Evolutionary conservation across 2,329 filamentous ascomycete species (phyloP).

Genomic region (Pseudogymnoascus verrucosus): DNA sequence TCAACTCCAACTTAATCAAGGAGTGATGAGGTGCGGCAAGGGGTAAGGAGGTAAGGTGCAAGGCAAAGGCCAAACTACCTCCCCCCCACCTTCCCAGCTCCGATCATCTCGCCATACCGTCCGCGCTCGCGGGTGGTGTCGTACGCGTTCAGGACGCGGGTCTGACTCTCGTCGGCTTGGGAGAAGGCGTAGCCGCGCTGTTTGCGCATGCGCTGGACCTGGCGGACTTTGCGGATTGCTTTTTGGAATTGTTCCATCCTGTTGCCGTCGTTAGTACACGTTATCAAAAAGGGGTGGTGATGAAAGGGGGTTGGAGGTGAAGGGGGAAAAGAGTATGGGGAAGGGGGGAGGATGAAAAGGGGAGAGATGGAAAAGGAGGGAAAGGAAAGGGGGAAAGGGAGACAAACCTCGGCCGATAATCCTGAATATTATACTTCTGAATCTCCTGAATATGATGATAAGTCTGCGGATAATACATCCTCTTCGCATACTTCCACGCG

Average conservation of each 20-base stretch:
- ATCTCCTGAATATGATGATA: slow-evolving; percentile 99
- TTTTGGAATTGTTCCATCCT: slow-evolving; percentile 99
- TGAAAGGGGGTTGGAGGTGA: slow-evolving; percentile 19
- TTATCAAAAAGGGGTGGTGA: not conserved
- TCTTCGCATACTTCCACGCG: slow-evolving; percentile 93
- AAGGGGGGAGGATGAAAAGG: slow-evolving; percentile 18
- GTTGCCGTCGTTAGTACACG: slow-evolving; percentile 8
- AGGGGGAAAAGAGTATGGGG: not conserved
- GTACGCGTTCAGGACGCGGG: slow-evolving; percentile 90
- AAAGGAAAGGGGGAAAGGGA: not conserved
- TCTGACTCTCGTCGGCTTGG: slow-evolving; percentile 93
- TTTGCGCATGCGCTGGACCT: slow-evolving; percentile 98
- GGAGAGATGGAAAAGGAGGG: no score
- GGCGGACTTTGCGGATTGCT: slow-evolving; percentile 93
- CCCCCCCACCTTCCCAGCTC: not conserved
- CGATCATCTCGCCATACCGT: slow-evolving; percentile 82
- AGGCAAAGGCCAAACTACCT: not conserved
- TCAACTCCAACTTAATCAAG: no score
- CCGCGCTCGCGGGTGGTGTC: slow-evolving; percentile 91
- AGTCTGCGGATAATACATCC: slow-evolving; percentile 92
- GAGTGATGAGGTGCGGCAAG: no score
- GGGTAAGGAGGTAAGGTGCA: not conserved
- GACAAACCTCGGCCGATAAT: slow-evolving; percentile 74
- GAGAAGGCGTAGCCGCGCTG: slow-evolving; percentile 98
- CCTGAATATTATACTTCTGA: slow-evolving; percentile 99